Base-by-base conservation (phyloP, 179 eudicot genomes). In the Amaranthus tricolor region DNA sequence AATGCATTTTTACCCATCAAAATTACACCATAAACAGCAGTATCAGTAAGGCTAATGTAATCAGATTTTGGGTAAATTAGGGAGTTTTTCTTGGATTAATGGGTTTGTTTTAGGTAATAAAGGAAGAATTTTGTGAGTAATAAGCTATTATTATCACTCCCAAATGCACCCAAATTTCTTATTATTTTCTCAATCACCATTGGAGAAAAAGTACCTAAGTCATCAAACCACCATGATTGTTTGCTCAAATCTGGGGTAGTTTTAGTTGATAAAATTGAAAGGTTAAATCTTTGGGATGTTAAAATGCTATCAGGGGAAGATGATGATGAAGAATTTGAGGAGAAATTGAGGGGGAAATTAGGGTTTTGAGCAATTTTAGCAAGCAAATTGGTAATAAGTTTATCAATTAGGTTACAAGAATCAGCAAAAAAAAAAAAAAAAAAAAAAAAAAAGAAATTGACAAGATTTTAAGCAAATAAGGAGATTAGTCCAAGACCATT, bases 161-260 rank as follows among this genome's bases (percentile, higher is more conserved):
- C 96, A 70, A 82, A 86, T 16, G 86, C 83, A 45, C 94, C 91
- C 21, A 89, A 76, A 59, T 79, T 77, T 76, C 74, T 83, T 48
- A 88, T 80, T 24, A 92, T 79, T n/a, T 63, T 81, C 60, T 83
- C 94, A 40, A 92, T 86, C 0, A 84, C 82, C 62, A 52, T 78
- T 5, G 97, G 96, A 15, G 87, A 76, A 52, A 92, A 81, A 62
- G 84, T 75, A 9, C 88, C 71, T 81, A 92, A 14, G 65, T 90
- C 97, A 31, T 89, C 90, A 71, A 90, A 92, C 97, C 97, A 92
- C 97, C 97, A 88, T 0, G 79, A 50, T 24, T 65, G 76, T n/a
- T 77, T 77, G 63, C 55, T 77, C 71, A 62, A 62, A 77, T 77
- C 70, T 12, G 80, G 80, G 17, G 68, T 67, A 19, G 61, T 68